Evolutionary conservation across 1,284 basidiomycete genomes (phyloP), one percentile per base, ranked within the genome.

Genomic region (Ustilago nuda): DNA sequence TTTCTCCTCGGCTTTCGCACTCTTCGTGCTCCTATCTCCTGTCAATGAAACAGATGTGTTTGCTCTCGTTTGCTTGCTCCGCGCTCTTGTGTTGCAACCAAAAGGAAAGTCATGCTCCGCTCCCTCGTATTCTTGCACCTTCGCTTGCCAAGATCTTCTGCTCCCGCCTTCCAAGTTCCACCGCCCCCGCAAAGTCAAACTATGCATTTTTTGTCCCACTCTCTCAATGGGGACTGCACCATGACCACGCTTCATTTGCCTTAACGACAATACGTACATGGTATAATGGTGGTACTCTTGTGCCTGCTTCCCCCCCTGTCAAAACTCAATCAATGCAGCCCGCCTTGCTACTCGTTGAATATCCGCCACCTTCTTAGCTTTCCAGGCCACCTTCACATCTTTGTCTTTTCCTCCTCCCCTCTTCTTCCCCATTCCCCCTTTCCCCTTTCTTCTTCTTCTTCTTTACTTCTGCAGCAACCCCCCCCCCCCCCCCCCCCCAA

Each of bases 121-220:
- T 30, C 23, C 23, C 3, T 23, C 45, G 23, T 11, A 30, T 27
- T 23, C 45, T 48, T 48, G 45, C 45, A 27, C 30, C 27, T 13
- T 50, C 27, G 30, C 48, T 50, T 50, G 48, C 48, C 30, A 27
- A 30, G 30, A 19, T 48, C 19, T 48, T n/a, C 45, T 50, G 8
- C 15, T 30, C 48, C 27, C 30, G 13, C 48, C 27, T 32, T 32
- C 48, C 48, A 30, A 27, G 23, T 50, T 32, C 48, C 27, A 6
- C 48, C 27, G 11, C 32, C 48, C 48, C 45, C 45, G 45, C 23
- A 19, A 7, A 1, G 19, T 50, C 48, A 32, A 50, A 27, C 48
- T 50, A 50, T 50, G 48, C 48, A 50, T 50, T 50, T 32, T 50
- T 50, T 50, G 12, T 50, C 15, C 48, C 32, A 13, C 15, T 12